Conservation (phyloP, 805 yeast species). For the Danielozyma ontarioensis region DNA sequence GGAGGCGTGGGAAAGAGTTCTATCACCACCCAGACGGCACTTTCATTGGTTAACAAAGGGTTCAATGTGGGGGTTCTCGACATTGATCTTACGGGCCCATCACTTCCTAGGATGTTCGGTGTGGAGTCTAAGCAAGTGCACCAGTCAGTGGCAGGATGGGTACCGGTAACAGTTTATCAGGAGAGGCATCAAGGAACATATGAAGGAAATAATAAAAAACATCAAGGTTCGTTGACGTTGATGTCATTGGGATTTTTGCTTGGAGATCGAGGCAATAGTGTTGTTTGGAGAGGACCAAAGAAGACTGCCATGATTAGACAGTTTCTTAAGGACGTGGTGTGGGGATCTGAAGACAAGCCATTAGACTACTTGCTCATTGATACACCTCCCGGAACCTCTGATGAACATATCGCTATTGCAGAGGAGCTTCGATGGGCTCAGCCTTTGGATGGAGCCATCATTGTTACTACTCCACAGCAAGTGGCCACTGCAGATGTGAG, state of each 20-base stretch:
- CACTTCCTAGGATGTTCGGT: slow-evolving; percentile 94
- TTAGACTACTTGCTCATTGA: slow-evolving; percentile 81
- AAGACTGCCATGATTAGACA: slow-evolving; percentile 97
- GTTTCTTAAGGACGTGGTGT: slow-evolving; percentile 81
- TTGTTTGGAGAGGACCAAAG: slow-evolving; percentile 98
- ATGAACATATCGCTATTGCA: slow-evolving; percentile 95
- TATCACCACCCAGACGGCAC: slow-evolving; percentile 88
- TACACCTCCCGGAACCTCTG: slow-evolving; percentile 99
- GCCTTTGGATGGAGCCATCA: slow-evolving; percentile 82
- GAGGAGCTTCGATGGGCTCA: slow-evolving; percentile 71
- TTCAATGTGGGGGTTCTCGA: slow-evolving; percentile 90
- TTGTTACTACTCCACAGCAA: slow-evolving; percentile 94
- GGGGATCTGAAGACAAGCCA: slow-evolving; percentile 58
- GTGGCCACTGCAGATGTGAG: slow-evolving; percentile 92
- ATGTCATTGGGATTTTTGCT: slow-evolving; percentile 89
- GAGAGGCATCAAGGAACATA: slow-evolving; percentile 13
- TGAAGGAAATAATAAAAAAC: slow-evolving; percentile 3
- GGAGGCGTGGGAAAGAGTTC: slow-evolving; percentile 98
- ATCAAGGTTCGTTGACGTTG: slow-evolving; percentile 43
- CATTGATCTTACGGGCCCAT: slow-evolving; percentile 95
- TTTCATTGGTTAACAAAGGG: slow-evolving; percentile 68
- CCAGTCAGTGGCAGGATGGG: slow-evolving; percentile 85
- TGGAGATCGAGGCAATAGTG: slow-evolving; percentile 79
- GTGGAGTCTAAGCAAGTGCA: slow-evolving; percentile 73
- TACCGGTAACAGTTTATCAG: slow-evolving; percentile 59